Evolutionary conservation across 2,329 filamentous ascomycete species (phyloP).

Genomic region (Westerdykella sp.): DNA sequence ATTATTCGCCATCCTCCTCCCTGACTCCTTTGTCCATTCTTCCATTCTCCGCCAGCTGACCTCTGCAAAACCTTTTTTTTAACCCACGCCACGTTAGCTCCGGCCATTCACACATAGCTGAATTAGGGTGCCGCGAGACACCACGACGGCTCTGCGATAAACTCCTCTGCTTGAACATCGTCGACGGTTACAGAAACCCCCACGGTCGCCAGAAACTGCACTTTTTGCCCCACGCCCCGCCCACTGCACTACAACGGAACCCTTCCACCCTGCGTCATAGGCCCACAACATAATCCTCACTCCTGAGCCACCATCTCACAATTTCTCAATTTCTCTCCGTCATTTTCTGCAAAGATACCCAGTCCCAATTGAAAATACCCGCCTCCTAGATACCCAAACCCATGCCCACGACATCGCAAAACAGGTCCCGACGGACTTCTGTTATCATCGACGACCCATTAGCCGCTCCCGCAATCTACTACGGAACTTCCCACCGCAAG

Average conservation of each 20-base stretch:
- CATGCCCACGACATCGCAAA: conserved; percentile 41
- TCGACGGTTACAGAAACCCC: no score
- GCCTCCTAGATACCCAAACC: conserved; percentile 1
- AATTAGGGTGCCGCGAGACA: no score
- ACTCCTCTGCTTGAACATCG: no score
- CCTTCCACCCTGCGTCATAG: background rate
- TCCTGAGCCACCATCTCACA: background rate
- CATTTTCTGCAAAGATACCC: background rate
- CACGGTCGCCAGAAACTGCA: background rate
- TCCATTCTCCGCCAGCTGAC: background rate
- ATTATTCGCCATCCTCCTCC: background rate
- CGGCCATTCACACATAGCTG: no score
- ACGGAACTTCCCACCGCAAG: conserved; percentile 48
- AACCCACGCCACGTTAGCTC: background rate
- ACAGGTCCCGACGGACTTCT: conserved; percentile 34
- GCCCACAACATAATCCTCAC: background rate
- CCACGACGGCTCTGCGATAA: no score
- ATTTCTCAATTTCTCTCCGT: background rate
- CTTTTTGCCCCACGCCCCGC: background rate
- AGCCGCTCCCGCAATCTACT: conserved; percentile 54
- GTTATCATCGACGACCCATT: conserved; percentile 48
- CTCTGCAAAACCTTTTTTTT: background rate
- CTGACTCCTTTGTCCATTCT: background rate
- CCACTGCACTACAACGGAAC: background rate
- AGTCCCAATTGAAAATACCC: conserved; percentile 3